Conservation (phyloP, 306 rosid genomes). For the Alnus glutinosa region DNA sequence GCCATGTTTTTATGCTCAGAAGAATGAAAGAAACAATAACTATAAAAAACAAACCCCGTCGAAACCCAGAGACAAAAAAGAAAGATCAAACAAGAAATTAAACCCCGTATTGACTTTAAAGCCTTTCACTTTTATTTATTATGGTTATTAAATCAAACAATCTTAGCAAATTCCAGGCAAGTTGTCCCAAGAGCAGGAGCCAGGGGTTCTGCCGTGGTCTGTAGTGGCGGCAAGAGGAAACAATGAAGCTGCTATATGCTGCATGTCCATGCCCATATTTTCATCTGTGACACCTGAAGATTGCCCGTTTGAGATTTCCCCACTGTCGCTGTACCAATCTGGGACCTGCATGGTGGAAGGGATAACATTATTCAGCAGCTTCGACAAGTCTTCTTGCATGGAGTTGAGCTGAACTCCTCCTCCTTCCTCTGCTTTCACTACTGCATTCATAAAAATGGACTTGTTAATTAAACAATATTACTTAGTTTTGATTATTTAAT, state of each 20-base stretch:
- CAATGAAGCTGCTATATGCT: constrained; percentile 59
- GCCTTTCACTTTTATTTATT: neutral
- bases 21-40: neutral
- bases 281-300: constrained; percentile 47
- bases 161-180: constrained; percentile 61
- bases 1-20: neutral
- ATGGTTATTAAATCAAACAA: constrained; percentile 10
- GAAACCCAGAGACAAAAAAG: neutral
- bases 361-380: constrained; percentile 45
- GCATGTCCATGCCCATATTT: constrained; percentile 53
- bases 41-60: neutral
- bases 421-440: constrained; percentile 49
- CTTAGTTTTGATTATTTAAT: too few species aligned
- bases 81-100: constrained; percentile 1
- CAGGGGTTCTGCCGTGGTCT: constrained; percentile 40
- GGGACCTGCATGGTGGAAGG: constrained; percentile 48
- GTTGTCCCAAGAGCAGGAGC: constrained; percentile 66
- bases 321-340: constrained; percentile 46
- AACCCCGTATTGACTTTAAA: neutral
- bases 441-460: constrained; percentile 31
- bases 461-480: neutral
- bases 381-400: constrained; percentile 58
- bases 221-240: constrained; percentile 55
- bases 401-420: constrained; percentile 33
- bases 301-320: constrained; percentile 44